Percentiles rank a stretch among this genome's conserved stretches.
Conservation (phyloP, 805 yeast species). For the Metschnikowia cerradonensis region DNA sequence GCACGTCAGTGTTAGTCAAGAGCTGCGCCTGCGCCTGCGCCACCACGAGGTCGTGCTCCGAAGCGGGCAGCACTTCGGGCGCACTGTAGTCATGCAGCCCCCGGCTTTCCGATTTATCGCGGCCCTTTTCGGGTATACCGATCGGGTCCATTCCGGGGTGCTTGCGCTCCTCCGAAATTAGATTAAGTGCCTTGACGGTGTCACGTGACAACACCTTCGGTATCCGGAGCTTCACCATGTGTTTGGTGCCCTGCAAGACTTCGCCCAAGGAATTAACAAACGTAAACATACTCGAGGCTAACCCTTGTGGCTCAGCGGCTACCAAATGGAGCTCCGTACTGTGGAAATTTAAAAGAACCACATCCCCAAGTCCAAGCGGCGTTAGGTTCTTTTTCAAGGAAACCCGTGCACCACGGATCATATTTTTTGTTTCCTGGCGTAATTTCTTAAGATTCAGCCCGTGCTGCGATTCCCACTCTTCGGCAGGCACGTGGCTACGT, state of each 20-base stretch:
- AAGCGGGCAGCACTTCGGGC: background rate
- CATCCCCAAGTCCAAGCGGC: slow-evolving; percentile 52
- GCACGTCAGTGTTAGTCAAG: slow-evolving; percentile 30
- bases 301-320: slow-evolving; percentile 46
- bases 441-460: slow-evolving; percentile 4
- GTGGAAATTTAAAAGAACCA: slow-evolving; percentile 49
- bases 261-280: slow-evolving; percentile 56
- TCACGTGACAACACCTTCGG: slow-evolving; percentile 47
- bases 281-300: slow-evolving; percentile 53
- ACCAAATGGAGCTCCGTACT: slow-evolving; percentile 50
- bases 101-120: background rate
- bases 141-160: slow-evolving; percentile 33
- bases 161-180: slow-evolving; percentile 26
- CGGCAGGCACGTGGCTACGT: slow-evolving; percentile 11
- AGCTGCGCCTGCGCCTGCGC: slow-evolving; percentile 8
- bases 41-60: background rate
- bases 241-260: slow-evolving; percentile 43
- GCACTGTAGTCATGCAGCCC: background rate
- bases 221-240: slow-evolving; percentile 46
- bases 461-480: slow-evolving; percentile 8
- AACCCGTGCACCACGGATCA: slow-evolving; percentile 6
- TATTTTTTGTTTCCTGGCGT: background rate
- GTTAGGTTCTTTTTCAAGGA: slow-evolving; percentile 7
- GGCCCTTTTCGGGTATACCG: slow-evolving; percentile 30
- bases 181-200: slow-evolving; percentile 34